Base-by-base conservation (phyloP, 164 flowering plant species). In the Magnolia officinalis region DNA sequence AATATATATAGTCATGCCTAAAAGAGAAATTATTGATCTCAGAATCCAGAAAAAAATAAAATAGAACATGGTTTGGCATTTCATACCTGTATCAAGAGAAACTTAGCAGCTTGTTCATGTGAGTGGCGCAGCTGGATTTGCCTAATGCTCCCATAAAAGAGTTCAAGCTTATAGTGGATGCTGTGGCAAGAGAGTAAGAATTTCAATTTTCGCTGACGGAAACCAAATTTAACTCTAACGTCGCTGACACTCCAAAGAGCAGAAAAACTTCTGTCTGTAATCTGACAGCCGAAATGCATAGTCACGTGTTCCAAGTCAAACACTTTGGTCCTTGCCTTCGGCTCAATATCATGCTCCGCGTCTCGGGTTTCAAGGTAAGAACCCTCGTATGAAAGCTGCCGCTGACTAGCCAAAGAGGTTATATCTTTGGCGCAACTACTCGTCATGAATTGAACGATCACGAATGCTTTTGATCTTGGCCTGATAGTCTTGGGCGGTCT, bases 1-100 rank as follows among this genome's bases (percentile, higher is more conserved):
- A 37, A 37, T 37, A 37, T 37, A 37, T 37, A 37, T 37, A 37
- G 45, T 37, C 45, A 37, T 37, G 45, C 45, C 45, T 37, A 37
- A 37, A 37, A 37, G 45, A 37, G 45, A 37, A 37, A 5, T 37
- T 37, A 37, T 37, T 37, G 45, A 37, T 37, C 45, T 37, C 45
- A 37, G 45, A 37, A 37, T 37, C 45, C 49, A 37, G 49, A 49
- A 19, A 70, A 70, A 68, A 24, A 31, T 37, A 69, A 8, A 55
- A 55, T 11, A 55, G 61, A 55, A 55, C 2, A 18, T 37, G 61
- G 45, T 50, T 70, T 29, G 23, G 49, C 67, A 9, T 8, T 24
- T 6, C 71, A 49, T 66, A 95, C 96, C 98, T 95, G 96, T 82
- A 95, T 82, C 29, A 92, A 77, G 11, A 95, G 89, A 85, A 76